Base-by-base conservation (phyloP, 2,329 filamentous ascomycete species). In the Trichoderma citrinoviride region DNA sequence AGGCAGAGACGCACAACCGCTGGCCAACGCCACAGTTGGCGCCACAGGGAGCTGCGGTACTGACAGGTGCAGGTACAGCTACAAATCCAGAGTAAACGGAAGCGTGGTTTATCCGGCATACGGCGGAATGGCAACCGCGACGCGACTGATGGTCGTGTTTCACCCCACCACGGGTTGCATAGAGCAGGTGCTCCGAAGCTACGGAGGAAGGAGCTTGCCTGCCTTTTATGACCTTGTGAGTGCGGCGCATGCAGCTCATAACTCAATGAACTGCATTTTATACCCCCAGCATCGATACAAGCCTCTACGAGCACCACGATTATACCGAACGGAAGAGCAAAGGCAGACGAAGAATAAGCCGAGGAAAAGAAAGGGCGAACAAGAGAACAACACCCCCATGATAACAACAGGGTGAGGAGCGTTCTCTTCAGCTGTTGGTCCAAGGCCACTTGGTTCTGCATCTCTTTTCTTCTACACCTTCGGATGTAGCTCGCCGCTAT, bases 401-500 rank as follows among this genome's bases (percentile, higher is more conserved):
- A 54, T 25, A 54, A 7, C 19, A 14, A 23, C 40, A 54, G 40
- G 37, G 40, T 37, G 25, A 54, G 7, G 5, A 7, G 44, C 17
- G 21, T 41, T 60, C 21, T 44, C 49, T 17, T 25, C 8, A 46
- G 44, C 33, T 37, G 27, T 46, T 41, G 29, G 27, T 46, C 21
- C 29, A 27, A 37, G 23, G 43, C 33, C 44, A 27, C 29, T 40
- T 5, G 44, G 29, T n/a, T 19, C 37, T 43, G 41, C 6, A 19
- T n/a, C 41, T 43, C 7, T 37, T 14, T 25, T 25, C 56, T 29
- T 64, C 57, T 17, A n/a, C 57, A 57, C 56, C 65, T 66, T 67
- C 75, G 73, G 70, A 78, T 78, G 77, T 77, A 77, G 74, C 69
- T 71, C 68, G 71, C 68, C 70, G 74, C 65, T 68, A 81, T 81